These are phyloP conservation scores for Citrus reticulata DNA, from an alignment of 345 rosid species.

Conservation along the genomic window DNA sequence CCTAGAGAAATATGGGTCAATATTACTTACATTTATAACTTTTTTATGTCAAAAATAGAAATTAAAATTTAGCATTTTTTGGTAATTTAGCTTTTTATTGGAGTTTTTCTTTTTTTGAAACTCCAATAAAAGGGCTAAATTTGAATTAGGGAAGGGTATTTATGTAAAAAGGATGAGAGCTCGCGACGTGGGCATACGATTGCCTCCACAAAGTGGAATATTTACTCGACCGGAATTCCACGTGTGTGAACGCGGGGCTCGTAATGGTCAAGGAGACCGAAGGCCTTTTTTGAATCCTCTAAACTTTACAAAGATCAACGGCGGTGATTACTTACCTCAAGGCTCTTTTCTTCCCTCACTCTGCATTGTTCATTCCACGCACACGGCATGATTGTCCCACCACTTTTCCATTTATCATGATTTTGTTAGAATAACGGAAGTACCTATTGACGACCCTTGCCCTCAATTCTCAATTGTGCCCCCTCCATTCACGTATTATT, in stretches of 20 bases:
- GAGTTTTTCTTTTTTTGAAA: too few species aligned
- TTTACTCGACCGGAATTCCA: conserved; percentile 3
- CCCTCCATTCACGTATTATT: background rate
- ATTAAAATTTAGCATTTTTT: too few species aligned
- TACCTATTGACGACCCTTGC: conserved; percentile 7
- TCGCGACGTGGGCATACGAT: background rate
- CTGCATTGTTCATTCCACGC: conserved; percentile 22
- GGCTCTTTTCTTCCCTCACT: conserved; percentile 5
- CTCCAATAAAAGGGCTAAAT: too few species aligned
- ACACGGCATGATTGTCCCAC: conserved; percentile 38
- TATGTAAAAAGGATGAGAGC: background rate
- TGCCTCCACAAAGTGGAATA: conserved; percentile 16
- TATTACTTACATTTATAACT: too few species aligned
- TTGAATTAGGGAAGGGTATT: background rate
- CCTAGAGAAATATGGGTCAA: too few species aligned
- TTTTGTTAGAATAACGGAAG: conserved; percentile 39
- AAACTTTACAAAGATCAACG: conserved; percentile 24
- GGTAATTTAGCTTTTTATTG: too few species aligned
- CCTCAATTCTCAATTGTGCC: conserved; percentile 2
- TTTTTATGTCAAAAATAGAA: too few species aligned
- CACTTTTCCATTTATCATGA: conserved; percentile 25
- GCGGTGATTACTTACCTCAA: conserved; percentile 22
- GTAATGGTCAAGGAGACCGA: conserved; percentile 28
- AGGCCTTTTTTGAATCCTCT: conserved; percentile 4
- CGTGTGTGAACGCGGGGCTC: conserved; percentile 34